These are phyloP conservation scores for Cladophialophora chaetospira DNA, from an alignment of 2,329 filamentous ascomycete genomes.

Conservation along the genomic window DNA sequence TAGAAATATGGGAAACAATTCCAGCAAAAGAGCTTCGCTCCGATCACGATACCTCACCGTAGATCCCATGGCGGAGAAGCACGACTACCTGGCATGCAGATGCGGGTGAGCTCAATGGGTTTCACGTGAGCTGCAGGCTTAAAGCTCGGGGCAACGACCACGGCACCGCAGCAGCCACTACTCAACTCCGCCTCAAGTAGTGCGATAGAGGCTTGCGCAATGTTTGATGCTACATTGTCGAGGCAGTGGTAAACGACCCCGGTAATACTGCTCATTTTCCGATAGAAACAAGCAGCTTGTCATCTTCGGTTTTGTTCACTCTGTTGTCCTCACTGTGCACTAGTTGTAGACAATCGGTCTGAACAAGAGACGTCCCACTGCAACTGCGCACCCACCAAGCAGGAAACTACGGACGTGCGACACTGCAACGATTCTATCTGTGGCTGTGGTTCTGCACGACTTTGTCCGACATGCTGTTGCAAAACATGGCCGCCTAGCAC, in stretches of 20 bases:
- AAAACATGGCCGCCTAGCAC: conserved; percentile 12
- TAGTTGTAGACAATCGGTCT: background rate
- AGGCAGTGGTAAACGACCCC: background rate
- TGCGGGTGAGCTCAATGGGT: too few species aligned
- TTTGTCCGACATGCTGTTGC: conserved; percentile 9
- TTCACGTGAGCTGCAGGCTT: background rate
- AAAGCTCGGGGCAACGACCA: conserved; percentile 4
- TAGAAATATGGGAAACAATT: too few species aligned
- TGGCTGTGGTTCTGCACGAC: conserved; percentile 15
- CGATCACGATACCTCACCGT: too few species aligned
- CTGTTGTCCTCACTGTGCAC: background rate
- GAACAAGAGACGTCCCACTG: background rate
- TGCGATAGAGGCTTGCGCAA: background rate
- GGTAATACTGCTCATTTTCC: background rate
- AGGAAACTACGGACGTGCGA: background rate
- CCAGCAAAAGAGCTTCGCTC: too few species aligned
- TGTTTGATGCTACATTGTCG: background rate
- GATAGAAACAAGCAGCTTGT: background rate
- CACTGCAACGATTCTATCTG: background rate
- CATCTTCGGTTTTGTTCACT: background rate
- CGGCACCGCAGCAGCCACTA: conserved; percentile 2
- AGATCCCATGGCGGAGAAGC: too few species aligned
- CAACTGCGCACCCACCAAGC: conserved; percentile 7
- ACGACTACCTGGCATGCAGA: too few species aligned
- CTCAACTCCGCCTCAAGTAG: background rate